These are phyloP conservation scores for Candida railenensis DNA, from an alignment of 805 yeast genomes.

Conservation along the genomic window DNA sequence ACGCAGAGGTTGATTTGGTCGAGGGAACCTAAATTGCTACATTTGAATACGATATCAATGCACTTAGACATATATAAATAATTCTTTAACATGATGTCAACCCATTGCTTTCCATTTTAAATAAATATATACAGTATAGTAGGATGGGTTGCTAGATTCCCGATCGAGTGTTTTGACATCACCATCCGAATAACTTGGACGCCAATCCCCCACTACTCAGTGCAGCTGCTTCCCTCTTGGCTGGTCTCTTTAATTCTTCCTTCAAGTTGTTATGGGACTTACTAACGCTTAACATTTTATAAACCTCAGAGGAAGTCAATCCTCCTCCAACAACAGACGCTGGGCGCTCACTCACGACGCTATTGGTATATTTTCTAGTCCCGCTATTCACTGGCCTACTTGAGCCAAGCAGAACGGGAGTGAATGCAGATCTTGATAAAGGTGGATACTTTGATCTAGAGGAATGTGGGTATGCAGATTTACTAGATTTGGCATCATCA, in stretches of 20 bases:
- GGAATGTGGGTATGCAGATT: conserved; percentile 15
- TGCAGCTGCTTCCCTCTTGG: not conserved
- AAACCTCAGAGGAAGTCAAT: conserved; percentile 7
- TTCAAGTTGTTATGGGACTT: conserved; percentile 6
- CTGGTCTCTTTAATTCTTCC: not conserved
- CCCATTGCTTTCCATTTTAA: not conserved
- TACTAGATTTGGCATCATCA: conserved; percentile 3
- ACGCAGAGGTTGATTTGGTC: no score
- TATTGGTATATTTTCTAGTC: conserved; percentile 8
- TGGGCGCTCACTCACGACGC: conserved; percentile 7
- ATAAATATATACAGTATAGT: no score
- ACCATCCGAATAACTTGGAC: conserved; percentile 42
- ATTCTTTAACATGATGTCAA: no score
- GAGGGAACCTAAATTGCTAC: no score
- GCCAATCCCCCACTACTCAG: conserved; percentile 17
- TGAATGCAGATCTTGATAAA: conserved; percentile 7
- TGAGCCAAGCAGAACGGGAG: conserved; percentile 2
- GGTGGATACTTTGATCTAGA: conserved; percentile 9
- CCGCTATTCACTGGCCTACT: not conserved
- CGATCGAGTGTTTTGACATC: not conserved
- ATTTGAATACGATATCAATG: no score
- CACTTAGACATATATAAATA: no score
- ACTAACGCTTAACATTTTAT: conserved; percentile 8
- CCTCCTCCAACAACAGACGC: not conserved
- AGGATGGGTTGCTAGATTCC: no score